phyloP scores from a whole-genome alignment of 2,329 filamentous ascomycete genomes.

The Alternaria rosae region DNA sequence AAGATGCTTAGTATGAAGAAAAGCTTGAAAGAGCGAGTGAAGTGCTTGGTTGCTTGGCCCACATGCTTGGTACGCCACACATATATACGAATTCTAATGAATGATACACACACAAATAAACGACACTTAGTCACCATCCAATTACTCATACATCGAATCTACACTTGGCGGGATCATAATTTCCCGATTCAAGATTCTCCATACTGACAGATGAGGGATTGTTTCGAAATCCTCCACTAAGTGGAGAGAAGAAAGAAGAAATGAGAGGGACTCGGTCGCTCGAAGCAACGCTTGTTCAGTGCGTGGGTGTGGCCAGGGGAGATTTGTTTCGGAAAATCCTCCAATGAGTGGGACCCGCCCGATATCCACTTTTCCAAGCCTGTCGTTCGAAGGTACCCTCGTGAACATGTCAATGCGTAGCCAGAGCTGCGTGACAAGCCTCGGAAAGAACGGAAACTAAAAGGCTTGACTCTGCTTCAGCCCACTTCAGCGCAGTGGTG shows the following conservation, averaged over 20 bases:
- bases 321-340: neutral
- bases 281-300: neutral
- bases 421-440: neutral
- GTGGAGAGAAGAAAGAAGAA: neutral
- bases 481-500: neutral
- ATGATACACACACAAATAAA: neutral
- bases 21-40: slow-evolving; percentile 12
- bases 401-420: neutral
- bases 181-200: neutral
- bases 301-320: neutral
- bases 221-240: slow-evolving; percentile 13
- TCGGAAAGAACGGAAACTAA: slow-evolving; percentile 1
- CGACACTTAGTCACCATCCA: neutral
- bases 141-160: neutral
- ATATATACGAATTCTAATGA: slow-evolving; percentile 11
- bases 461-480: neutral
- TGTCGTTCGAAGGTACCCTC: neutral
- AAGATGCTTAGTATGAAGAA: slow-evolving; percentile 4
- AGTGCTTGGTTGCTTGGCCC: slow-evolving; percentile 22
- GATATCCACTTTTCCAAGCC: neutral
- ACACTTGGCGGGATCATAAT: slow-evolving; percentile 4
- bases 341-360: neutral
- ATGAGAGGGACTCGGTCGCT: neutral
- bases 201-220: slow-evolving; percentile 19
- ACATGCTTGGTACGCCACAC: slow-evolving; percentile 18